These are phyloP conservation scores for Scalesia atractyloides DNA, from an alignment of 129 eudicot genomes.

Conservation along the genomic window DNA sequence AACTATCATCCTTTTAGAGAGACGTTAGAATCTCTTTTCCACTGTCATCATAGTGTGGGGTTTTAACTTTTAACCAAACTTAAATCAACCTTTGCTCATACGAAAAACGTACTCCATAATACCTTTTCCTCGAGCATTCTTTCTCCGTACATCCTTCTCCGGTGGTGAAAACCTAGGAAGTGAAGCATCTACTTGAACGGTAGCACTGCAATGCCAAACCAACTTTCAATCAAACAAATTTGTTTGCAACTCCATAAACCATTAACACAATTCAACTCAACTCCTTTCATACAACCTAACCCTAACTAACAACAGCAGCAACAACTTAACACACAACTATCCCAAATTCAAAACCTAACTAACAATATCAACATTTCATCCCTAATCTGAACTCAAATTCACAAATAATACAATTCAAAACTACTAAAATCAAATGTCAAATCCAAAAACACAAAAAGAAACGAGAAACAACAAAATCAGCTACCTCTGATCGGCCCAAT, in stretches of 20 bases:
- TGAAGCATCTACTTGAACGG: too few species aligned
- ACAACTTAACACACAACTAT: not conserved
- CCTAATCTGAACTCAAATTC: constrained; percentile 8
- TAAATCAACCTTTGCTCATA: too few species aligned
- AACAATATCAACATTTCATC: constrained; percentile 4
- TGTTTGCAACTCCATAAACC: not conserved
- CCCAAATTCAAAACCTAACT: too few species aligned
- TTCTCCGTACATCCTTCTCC: too few species aligned
- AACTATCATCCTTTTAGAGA: too few species aligned
- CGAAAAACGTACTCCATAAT: too few species aligned
- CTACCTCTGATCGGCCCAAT: constrained; percentile 50
- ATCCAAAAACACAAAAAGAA: not conserved
- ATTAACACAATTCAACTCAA: not conserved
- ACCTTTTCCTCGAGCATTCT: too few species aligned
- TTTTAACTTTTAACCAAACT: too few species aligned
- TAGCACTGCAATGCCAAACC: too few species aligned
- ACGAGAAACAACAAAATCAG: not conserved
- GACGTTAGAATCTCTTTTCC: too few species aligned
- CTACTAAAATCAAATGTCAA: not conserved
- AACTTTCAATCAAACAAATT: constrained; percentile 11
- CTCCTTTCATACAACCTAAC: not conserved
- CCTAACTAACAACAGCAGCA: constrained; percentile 12
- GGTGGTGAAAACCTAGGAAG: too few species aligned
- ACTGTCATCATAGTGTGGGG: too few species aligned
- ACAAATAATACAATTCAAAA: not conserved